A percentile compares a stretch with the other conserved stretches of the same genome.
Conservation (phyloP, 208 protist genomes). For the Novymonas esmeraldas region DNA sequence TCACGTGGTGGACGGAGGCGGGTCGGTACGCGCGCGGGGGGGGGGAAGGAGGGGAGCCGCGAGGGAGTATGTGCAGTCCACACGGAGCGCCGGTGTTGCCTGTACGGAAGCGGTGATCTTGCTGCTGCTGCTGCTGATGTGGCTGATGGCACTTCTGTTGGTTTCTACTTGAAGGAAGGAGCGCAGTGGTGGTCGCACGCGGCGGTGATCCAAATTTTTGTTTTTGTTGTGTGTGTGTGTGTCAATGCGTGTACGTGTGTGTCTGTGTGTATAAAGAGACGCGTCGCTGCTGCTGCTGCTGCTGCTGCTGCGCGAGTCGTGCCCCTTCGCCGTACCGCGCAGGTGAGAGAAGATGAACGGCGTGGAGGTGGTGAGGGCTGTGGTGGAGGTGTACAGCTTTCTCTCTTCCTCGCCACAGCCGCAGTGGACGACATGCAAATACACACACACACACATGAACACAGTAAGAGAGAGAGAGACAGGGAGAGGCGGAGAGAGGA, state of each 20-base stretch:
- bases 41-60: not conserved
- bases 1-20: not conserved
- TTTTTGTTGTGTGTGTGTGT: slow-evolving; percentile 12
- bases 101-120: too few relatives aligned
- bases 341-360: too few relatives aligned
- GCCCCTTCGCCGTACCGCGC: too few relatives aligned
- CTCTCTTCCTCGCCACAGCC: too few relatives aligned
- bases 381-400: too few relatives aligned
- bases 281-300: too few relatives aligned
- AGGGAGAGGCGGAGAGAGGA: not conserved
- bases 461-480: not conserved
- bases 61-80: not conserved
- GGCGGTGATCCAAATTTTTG: not conserved
- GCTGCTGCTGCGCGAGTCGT: too few relatives aligned
- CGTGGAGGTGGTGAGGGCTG: too few relatives aligned
- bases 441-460: not conserved
- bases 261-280: not conserved
- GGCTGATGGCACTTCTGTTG: too few relatives aligned
- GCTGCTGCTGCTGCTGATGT: too few relatives aligned
- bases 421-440: not conserved
- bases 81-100: not conserved
- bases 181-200: too few relatives aligned
- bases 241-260: not conserved
- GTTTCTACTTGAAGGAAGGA: too few relatives aligned
- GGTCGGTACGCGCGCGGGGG: not conserved